Evolutionary conservation across 1,284 basidiomycete species (phyloP).

Genomic region (Ustilago bromivora): DNA sequence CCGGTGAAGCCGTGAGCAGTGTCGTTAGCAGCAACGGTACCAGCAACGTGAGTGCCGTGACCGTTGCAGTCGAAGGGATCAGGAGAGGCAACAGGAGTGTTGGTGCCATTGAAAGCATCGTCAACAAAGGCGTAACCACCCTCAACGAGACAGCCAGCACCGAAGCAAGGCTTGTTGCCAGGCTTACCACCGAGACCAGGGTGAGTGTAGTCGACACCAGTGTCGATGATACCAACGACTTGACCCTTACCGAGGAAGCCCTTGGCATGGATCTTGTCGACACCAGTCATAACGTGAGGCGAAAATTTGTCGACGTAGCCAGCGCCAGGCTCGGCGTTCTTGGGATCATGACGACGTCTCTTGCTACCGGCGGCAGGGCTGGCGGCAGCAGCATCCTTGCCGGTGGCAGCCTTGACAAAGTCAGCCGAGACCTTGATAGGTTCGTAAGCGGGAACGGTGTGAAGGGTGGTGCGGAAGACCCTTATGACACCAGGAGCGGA

Average conservation of each 20-base stretch:
- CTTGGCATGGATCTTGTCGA: constrained; percentile 73
- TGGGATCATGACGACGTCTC: constrained; percentile 45
- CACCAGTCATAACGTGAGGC: constrained; percentile 67
- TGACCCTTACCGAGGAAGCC: constrained; percentile 74
- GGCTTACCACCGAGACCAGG: constrained; percentile 74
- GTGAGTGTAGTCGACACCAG: constrained; percentile 75
- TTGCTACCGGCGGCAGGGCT: constrained; percentile 10
- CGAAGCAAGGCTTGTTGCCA: constrained; percentile 54
- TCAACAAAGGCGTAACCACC: constrained; percentile 61
- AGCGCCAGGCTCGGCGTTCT: constrained; percentile 25
- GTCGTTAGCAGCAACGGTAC: constrained; percentile 77
- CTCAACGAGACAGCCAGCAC: constrained; percentile 48
- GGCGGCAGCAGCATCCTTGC: constrained; percentile 21
- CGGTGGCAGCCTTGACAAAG: constrained; percentile 50
- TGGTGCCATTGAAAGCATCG: constrained; percentile 69
- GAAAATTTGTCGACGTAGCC: constrained; percentile 52
- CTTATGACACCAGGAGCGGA: constrained; percentile 48
- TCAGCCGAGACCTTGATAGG: constrained; percentile 35
- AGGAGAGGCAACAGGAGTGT: constrained; percentile 67
- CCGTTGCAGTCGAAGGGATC: constrained; percentile 70
- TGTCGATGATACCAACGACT: constrained; percentile 74
- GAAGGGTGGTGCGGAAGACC: constrained; percentile 43
- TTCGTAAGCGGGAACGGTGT: constrained; percentile 50
- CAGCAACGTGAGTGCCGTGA: constrained; percentile 75
- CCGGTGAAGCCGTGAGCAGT: constrained; percentile 56